These are phyloP conservation scores for Fusarium coicis DNA, from an alignment of 2,329 filamentous ascomycete species.

Conservation along the genomic window DNA sequence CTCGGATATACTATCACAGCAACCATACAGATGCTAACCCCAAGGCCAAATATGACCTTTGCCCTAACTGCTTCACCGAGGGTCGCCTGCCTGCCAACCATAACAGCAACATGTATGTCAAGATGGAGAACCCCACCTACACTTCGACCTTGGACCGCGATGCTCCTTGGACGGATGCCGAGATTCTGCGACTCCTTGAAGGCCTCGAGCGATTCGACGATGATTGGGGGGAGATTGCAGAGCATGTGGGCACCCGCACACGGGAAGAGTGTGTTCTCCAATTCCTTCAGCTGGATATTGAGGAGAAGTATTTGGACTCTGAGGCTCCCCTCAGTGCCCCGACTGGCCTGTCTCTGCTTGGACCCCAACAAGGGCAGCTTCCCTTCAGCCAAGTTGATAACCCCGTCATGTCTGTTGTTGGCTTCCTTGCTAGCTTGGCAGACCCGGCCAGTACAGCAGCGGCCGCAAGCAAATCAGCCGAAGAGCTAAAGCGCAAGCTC, in stretches of 20 bases:
- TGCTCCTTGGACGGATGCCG: conserved; percentile 89
- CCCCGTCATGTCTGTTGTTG: conserved; percentile 94
- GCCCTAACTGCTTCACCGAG: conserved; percentile 89
- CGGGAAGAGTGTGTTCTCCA: conserved; percentile 97
- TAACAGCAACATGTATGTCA: conserved; percentile 82
- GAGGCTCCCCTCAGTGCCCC: conserved; percentile 65
- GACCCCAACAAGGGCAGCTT: conserved; percentile 79
- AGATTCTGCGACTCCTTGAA: conserved; percentile 89
- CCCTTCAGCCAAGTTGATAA: conserved; percentile 95
- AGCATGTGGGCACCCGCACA: conserved; percentile 90
- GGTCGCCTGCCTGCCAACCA: conserved; percentile 84
- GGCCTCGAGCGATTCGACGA: conserved; percentile 93
- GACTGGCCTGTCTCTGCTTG: conserved; percentile 72
- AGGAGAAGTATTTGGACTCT: conserved; percentile 94
- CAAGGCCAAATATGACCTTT: conserved; percentile 85
- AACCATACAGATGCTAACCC: conserved; percentile 66
- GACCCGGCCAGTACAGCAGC: conserved; percentile 91
- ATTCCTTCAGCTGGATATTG: conserved; percentile 95
- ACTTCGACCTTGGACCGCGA: conserved; percentile 83
- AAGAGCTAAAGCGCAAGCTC: conserved; percentile 84
- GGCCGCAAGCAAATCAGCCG: conserved; percentile 87
- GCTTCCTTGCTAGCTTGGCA: conserved; percentile 90
- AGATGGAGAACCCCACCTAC: conserved; percentile 89
- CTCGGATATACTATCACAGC: conserved; percentile 69
- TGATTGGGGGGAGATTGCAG: conserved; percentile 93